Percentiles rank a stretch among this genome's conserved stretches.
Evolutionary conservation across 1,284 basidiomycete species (phyloP).

Genomic region (Gomphus bonarii): DNA sequence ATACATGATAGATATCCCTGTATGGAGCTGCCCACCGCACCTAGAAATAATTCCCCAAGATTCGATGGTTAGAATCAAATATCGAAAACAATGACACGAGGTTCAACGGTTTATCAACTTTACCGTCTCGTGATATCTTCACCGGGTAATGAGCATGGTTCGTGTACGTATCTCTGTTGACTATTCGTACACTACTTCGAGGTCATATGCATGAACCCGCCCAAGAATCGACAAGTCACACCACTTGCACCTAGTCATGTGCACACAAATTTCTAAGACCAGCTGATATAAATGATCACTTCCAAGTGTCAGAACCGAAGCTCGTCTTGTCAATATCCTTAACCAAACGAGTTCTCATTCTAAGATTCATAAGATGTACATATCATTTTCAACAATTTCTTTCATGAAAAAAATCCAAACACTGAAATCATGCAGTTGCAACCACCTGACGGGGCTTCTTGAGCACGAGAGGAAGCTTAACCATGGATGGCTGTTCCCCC

Average conservation of each 20-base stretch:
- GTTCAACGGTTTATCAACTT: no score
- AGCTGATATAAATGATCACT: no score
- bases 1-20: slow-evolving; percentile 1
- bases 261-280: no score
- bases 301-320: no score
- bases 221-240: no score
- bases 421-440: not conserved
- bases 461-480: not conserved
- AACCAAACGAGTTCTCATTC: no score
- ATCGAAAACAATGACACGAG: not conserved
- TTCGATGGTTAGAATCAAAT: not conserved
- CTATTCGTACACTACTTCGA: not conserved
- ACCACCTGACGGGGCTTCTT: not conserved
- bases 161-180: no score
- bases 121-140: no score
- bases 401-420: not conserved
- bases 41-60: not conserved
- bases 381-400: not conserved
- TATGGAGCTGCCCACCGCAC: not conserved
- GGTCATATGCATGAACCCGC: not conserved
- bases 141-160: no score
- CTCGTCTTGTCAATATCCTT: no score
- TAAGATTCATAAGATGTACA: not conserved
- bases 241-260: no score
- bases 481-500: not conserved